phyloP scores from a whole-genome alignment of 331 rosid genomes.

The Pyrus hybrid region DNA sequence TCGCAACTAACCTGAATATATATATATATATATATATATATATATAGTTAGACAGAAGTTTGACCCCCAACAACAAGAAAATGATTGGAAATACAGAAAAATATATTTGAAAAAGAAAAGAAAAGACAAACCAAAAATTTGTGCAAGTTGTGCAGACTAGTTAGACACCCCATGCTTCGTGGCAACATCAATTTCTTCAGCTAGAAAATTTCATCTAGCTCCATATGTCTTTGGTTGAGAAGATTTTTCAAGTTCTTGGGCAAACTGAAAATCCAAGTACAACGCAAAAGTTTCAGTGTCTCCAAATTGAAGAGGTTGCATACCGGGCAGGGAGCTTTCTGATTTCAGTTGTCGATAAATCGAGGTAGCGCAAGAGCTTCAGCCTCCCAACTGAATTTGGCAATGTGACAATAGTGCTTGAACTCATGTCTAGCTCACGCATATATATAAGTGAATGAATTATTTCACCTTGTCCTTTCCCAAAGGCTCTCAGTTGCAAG shows the following conservation, averaged over 20 bases:
- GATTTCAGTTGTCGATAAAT: background rate
- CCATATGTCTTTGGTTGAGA: conserved; percentile 4
- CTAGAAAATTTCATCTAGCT: conserved; percentile 15
- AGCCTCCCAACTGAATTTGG: background rate
- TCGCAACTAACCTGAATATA: too few species aligned
- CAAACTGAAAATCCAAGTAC: conserved; percentile 5
- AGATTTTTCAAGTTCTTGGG: background rate
- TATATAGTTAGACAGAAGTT: too few species aligned
- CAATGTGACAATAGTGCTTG: background rate
- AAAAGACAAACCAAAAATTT: background rate
- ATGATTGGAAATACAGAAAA: too few species aligned
- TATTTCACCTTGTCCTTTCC: too few species aligned
- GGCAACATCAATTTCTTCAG: background rate
- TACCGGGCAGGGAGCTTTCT: background rate
- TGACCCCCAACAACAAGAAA: too few species aligned
- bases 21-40: too few species aligned
- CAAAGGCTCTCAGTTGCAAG: too few species aligned
- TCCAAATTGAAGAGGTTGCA: conserved; percentile 7
- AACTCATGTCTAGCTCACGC: conserved; percentile 2
- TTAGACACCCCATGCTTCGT: background rate
- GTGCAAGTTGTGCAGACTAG: conserved; percentile 4
- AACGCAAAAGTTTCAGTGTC: conserved; percentile 4
- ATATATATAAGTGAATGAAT: too few species aligned
- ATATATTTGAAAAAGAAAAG: background rate
- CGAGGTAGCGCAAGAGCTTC: background rate